These are phyloP conservation scores for Taphrina communis DNA, from an alignment of 1,139 yeast genomes.

Conservation along the genomic window DNA sequence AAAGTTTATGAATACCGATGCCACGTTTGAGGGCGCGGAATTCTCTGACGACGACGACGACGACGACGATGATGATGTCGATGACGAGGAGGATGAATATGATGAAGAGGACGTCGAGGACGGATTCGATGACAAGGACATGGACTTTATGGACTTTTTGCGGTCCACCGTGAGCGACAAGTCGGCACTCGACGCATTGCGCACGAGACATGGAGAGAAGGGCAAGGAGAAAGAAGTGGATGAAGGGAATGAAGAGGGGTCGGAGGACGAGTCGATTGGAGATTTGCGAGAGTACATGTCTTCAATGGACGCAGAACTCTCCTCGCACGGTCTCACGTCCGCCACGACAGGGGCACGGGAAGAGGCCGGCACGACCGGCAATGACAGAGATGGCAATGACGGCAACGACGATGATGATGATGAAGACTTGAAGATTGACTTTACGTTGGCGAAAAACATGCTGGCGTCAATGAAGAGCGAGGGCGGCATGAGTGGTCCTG, in stretches of 20 bases:
- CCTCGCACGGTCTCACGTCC: conserved; percentile 11
- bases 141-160: conserved; percentile 65
- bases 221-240: conserved; percentile 6
- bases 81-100: conserved; percentile 45
- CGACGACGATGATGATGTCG: conserved; percentile 48
- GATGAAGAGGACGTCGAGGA: conserved; percentile 62
- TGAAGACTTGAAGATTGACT: conserved; percentile 47
- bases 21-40: conserved; percentile 49
- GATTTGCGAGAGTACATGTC: conserved; percentile 47
- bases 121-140: conserved; percentile 28
- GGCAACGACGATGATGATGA: conserved; percentile 43
- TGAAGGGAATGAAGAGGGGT: conserved; percentile 45
- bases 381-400: conserved; percentile 34
- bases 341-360: neutral
- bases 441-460: conserved; percentile 47
- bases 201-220: conserved; percentile 36
- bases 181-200: conserved; percentile 49
- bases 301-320: conserved; percentile 43
- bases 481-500: conserved; percentile 54
- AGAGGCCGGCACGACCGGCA: neutral
- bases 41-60: conserved; percentile 44
- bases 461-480: conserved; percentile 49
- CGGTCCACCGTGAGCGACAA: conserved; percentile 54
- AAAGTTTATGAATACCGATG: conserved; percentile 49
- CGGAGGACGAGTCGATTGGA: conserved; percentile 44